These are phyloP conservation scores for Phytomonas francai DNA, from an alignment of 208 protist species.

Conservation along the genomic window DNA sequence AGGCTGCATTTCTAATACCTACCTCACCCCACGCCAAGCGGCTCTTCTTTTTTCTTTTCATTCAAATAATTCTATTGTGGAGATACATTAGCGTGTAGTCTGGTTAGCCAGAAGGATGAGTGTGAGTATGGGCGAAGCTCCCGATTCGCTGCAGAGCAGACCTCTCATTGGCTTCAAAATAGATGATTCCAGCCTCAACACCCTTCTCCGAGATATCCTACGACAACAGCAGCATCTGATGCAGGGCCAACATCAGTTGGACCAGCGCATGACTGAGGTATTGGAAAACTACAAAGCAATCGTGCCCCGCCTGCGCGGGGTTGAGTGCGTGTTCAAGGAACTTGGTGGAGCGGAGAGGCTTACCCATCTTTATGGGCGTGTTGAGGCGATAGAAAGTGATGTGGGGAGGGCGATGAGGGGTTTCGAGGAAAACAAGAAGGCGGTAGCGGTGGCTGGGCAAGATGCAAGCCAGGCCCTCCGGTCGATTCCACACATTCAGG, in stretches of 20 bases:
- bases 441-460: conserved; percentile 14
- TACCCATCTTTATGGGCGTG: conserved; percentile 24
- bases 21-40: neutral
- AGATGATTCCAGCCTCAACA: conserved; percentile 72
- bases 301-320: conserved; percentile 25
- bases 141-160: conserved; percentile 68
- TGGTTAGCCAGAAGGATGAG: neutral
- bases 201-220: conserved; percentile 52
- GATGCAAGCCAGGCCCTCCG: too few species aligned
- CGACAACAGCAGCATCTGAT: conserved; percentile 47
- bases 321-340: conserved; percentile 36
- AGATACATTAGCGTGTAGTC: neutral
- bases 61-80: neutral
- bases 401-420: conserved; percentile 29
- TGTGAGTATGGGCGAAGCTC: conserved; percentile 37
- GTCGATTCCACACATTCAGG: conserved; percentile 19
- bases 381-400: conserved; percentile 41
- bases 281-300: conserved; percentile 39
- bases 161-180: conserved; percentile 79
- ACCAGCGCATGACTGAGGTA: conserved; percentile 29
- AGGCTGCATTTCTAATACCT: neutral
- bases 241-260: conserved; percentile 28
- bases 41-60: neutral
- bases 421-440: conserved; percentile 27
- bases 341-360: conserved; percentile 25